Base-by-base conservation (phyloP, 75 land plant species). In the Picea sitchensis region DNA sequence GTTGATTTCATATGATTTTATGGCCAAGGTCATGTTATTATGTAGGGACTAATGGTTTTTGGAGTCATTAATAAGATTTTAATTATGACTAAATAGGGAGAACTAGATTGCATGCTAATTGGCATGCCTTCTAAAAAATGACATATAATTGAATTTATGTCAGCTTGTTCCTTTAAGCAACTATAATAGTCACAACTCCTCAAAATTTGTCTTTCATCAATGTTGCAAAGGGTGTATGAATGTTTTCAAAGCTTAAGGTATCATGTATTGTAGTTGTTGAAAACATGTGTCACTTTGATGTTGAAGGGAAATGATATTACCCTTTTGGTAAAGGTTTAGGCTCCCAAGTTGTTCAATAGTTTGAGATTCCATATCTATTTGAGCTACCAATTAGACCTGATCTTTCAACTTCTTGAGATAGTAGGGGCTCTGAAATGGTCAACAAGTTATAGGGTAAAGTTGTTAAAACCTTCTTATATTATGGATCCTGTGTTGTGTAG, bases 41-140 rank as follows among this genome's bases (percentile, higher is more conserved):
- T 96, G 99, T 86, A 98, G 30, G 99, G 99, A 15, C 99, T 98
- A 65, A 96, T 96, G 98, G 99, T 96, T 69, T 96, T 98, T 79
- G 98, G 98, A 7, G 98, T 96, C 72, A 96, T 96, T 80, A 87
- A 92, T 67, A 95, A 96, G 79, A 87, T 96, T 68, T 87, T 96
- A 36, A 96, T 98, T 54, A 96, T 92, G 61, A 78, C 95, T 51
- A 95, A 96, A 62, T 96, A 98, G 99, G 99, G 99, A 67, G 98
- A 96, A 81, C 81, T 96, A 74, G 97, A 96, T 76, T 96, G 94
- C 82, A 88, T 96, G 59, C 85, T 96, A 61, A 85, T 96, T 82
- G 98, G 94, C 76, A 91, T 96, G 98, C 99, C 99, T 58, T 98
- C 97, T 73, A 98, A 98, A 76, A 96, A 97, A 76, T 76, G 99